phyloP scores from a whole-genome alignment of 2,329 filamentous ascomycete species.

The Sclerotinia glacialis region DNA sequence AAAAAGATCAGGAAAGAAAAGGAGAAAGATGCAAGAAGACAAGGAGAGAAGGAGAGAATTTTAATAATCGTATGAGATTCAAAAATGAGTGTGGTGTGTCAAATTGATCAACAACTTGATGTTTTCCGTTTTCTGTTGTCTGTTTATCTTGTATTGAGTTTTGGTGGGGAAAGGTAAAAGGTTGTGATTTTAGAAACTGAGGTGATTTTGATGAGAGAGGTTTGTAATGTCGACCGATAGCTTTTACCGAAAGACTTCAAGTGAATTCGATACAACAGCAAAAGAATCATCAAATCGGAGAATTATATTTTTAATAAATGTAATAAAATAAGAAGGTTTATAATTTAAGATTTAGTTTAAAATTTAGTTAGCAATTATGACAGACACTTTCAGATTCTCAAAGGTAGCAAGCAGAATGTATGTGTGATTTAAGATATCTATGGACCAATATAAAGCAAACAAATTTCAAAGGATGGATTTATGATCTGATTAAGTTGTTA shows the following conservation, averaged over 20 bases:
- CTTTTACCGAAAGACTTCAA: neutral
- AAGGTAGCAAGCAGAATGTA: too few species aligned
- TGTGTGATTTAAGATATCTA: neutral
- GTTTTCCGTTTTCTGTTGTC: neutral
- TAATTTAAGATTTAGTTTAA: neutral
- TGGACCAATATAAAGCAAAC: neutral
- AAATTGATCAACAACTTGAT: slow-evolving; percentile 15
- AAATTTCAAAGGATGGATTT: neutral
- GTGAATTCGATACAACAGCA: neutral
- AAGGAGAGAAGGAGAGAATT: neutral
- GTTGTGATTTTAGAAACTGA: neutral
- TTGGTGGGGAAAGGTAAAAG: neutral
- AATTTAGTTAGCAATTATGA: neutral
- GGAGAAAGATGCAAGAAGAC: neutral
- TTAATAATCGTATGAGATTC: neutral
- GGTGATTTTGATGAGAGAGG: neutral
- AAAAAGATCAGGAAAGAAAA: neutral
- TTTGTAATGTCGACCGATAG: neutral
- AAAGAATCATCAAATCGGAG: neutral
- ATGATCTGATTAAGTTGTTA: neutral
- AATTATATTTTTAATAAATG: too few species aligned
- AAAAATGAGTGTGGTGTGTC: slow-evolving; percentile 10
- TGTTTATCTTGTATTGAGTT: neutral
- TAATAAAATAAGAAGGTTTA: neutral
- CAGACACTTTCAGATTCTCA: neutral